These are phyloP conservation scores for Euryodendron excelsum DNA, from an alignment of 148 eudicot species.

Conservation along the genomic window DNA sequence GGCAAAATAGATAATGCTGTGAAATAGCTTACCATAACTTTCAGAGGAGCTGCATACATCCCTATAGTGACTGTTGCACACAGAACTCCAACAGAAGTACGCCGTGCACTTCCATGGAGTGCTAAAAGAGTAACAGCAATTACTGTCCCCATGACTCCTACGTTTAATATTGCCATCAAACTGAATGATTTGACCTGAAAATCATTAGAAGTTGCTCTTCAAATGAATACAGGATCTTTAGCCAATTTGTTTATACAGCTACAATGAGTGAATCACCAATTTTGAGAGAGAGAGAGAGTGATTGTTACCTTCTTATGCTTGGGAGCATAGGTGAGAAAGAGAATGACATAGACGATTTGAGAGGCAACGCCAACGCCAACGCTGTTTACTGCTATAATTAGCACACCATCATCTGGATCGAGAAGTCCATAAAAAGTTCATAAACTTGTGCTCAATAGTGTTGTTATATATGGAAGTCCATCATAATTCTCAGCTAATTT, in stretches of 20 bases:
- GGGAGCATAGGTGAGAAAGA: slow-evolving; percentile 15
- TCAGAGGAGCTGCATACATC: slow-evolving; percentile 42
- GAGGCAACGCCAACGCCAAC: slow-evolving; percentile 23
- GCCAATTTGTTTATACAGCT: too few relatives aligned
- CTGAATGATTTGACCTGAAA: slow-evolving; percentile 32
- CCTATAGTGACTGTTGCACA: slow-evolving; percentile 36
- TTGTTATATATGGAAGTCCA: slow-evolving; percentile 34
- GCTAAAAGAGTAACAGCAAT: slow-evolving; percentile 19
- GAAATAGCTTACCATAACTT: slow-evolving; percentile 40
- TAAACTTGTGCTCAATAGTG: slow-evolving; percentile 30
- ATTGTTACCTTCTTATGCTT: slow-evolving; percentile 19
- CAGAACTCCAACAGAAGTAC: slow-evolving; percentile 29
- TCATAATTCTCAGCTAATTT: slow-evolving; percentile 39
- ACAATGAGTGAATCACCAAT: too few relatives aligned
- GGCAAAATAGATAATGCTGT: too few relatives aligned
- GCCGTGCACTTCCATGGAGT: slow-evolving; percentile 27
- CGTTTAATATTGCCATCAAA: slow-evolving; percentile 29
- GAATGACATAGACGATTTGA: slow-evolving; percentile 16
- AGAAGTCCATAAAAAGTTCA: slow-evolving; percentile 43
- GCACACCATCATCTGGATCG: slow-evolving; percentile 31
- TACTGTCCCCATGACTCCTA: slow-evolving; percentile 18
- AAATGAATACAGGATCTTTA: too few relatives aligned
- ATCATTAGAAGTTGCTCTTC: too few relatives aligned
- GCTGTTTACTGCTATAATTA: slow-evolving; percentile 25
- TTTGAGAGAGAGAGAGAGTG: too few relatives aligned